Conservation (phyloP, 2,329 filamentous ascomycete species). For the Chaetomiaceae sp. region DNA sequence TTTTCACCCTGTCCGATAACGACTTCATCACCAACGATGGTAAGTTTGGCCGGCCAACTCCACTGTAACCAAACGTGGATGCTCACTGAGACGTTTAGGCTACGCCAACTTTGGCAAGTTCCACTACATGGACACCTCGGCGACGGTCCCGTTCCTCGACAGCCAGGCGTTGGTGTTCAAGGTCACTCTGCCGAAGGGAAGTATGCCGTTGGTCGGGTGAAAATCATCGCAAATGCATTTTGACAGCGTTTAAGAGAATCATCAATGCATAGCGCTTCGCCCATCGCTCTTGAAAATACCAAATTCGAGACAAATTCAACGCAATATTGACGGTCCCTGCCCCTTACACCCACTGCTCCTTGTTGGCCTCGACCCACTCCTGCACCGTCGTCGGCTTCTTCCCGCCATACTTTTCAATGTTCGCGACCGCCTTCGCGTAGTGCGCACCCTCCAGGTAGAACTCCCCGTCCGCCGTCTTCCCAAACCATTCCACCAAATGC, state of each 20-base stretch:
- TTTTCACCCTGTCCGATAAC: constrained; percentile 65
- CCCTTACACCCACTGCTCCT: background rate
- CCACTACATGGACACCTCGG: constrained; percentile 46
- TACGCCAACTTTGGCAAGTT: constrained; percentile 46
- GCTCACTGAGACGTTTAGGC: background rate
- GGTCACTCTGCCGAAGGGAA: constrained; percentile 35
- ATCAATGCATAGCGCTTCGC: too few species aligned
- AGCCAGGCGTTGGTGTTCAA: constrained; percentile 60
- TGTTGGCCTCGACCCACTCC: constrained; percentile 1
- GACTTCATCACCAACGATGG: constrained; percentile 70
- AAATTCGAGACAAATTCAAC: too few species aligned
- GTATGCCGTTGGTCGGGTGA: constrained; percentile 20
- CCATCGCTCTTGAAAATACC: too few species aligned
- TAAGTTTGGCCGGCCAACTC: constrained; percentile 16
- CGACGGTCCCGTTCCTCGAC: constrained; percentile 35
- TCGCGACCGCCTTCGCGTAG: background rate
- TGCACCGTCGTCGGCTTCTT: background rate
- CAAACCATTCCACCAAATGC: background rate
- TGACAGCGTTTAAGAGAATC: too few species aligned
- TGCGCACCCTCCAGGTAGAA: background rate
- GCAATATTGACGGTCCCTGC: too few species aligned
- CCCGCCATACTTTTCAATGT: constrained; percentile 1
- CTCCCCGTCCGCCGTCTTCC: background rate
- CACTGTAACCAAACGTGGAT: too few species aligned
- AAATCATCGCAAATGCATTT: too few species aligned